Base-by-base conservation (phyloP, 2,329 filamentous ascomycete genomes). In the Cordyceps militaris region DNA sequence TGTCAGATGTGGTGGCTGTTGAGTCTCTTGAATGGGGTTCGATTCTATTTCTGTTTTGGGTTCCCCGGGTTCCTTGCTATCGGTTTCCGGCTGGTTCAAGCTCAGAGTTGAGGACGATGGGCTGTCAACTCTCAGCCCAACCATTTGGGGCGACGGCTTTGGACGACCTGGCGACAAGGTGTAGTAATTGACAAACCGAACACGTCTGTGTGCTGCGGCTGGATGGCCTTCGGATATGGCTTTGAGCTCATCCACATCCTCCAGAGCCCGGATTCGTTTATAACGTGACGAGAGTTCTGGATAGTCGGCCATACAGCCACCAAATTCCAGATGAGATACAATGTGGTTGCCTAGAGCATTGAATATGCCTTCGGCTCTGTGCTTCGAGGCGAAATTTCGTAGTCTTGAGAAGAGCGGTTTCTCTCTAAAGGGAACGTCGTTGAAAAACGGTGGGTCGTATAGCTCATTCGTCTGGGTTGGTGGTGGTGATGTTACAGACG, bases 111-210 rank as follows among this genome's bases (percentile, higher is more conserved):
- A 44, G 2, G 21, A 14, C 10, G 52, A 38, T 6, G 16, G 6
- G 10, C 30, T 21, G 21, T 16, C 30, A 26, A 11, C 42, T 5
- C n/a, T n/a, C 21, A 11, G 21, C 8, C 11, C 44, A 34, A 24
- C 24, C 1, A 28, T 21, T 19, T n/a, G 55, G 36, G 21, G 50
- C 26, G 42, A 32, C 38, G 62, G 56, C 63, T 88, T 91, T 2
- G 80, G 79, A 59, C 83, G 79, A 3, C 91, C 91, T 10, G 87
- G 87, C 63, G 88, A 91, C n/a, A 88, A 81, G 1, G 91, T 96
- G 68, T 93, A 96, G 69, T 96, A 96, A 67, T 96, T 96, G 58
- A 90, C 79, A 65, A 96, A 96, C 16, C 91, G 81, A 11, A 94
- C 82, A 54, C 86, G 77, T 2, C 76, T 74, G 2, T 74, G 65